Conservation (phyloP, 208 protist species). For the Leishmania amazonensis region DNA sequence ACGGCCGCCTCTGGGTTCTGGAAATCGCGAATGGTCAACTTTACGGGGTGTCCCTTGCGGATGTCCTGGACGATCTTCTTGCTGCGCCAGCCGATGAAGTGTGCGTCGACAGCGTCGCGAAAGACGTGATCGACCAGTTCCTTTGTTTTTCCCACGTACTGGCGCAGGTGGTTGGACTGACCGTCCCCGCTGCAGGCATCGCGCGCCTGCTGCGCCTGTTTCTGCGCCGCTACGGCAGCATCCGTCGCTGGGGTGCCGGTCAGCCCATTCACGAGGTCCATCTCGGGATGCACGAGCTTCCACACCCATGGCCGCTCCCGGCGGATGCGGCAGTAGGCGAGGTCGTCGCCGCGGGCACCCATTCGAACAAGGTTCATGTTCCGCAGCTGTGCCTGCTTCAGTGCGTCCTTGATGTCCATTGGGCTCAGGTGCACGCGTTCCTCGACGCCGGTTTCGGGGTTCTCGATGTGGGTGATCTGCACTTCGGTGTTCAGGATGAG, state of each 20-base stretch:
- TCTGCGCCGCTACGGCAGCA: background rate
- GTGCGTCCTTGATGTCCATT: slow-evolving; percentile 66
- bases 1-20: slow-evolving; percentile 70
- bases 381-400: slow-evolving; percentile 63
- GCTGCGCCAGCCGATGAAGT: slow-evolving; percentile 90
- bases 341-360: slow-evolving; percentile 58
- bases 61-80: slow-evolving; percentile 88
- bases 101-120: slow-evolving; percentile 85
- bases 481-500: slow-evolving; percentile 66
- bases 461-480: slow-evolving; percentile 88
- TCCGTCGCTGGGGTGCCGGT: slow-evolving; percentile 16
- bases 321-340: slow-evolving; percentile 84
- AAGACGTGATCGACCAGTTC: slow-evolving; percentile 77
- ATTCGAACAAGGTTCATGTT: slow-evolving; percentile 87
- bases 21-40: slow-evolving; percentile 84
- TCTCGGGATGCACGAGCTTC: slow-evolving; percentile 60
- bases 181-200: slow-evolving; percentile 9
- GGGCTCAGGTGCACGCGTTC: slow-evolving; percentile 64
- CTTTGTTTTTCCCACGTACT: slow-evolving; percentile 33
- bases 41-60: slow-evolving; percentile 72
- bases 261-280: slow-evolving; percentile 43
- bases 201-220: slow-evolving; percentile 1
- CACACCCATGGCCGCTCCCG: slow-evolving; percentile 65
- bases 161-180: slow-evolving; percentile 1
- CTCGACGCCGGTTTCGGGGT: slow-evolving; percentile 68